Base-by-base conservation (phyloP, 495 filamentous ascomycete genomes). In the Podospora tetraspora region DNA sequence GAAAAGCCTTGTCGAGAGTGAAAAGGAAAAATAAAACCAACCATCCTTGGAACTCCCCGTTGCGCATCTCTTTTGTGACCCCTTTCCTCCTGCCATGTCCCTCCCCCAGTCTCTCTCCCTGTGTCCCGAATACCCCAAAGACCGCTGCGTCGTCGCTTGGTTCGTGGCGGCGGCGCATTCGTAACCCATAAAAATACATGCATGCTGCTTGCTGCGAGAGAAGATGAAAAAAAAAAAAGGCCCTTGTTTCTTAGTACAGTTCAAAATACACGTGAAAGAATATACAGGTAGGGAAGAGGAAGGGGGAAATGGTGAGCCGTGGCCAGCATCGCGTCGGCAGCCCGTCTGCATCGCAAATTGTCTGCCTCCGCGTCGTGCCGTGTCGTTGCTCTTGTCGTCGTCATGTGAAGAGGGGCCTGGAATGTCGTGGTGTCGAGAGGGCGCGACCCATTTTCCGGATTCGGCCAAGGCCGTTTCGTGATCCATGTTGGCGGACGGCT, bases 131-230 rank as follows among this genome's bases (percentile, higher is more conserved):
- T 52, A 52, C 43, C 43, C 37, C 16, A 52, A 8, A 52, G 37
- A 4, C 43, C 43, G 43, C 19, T n/a, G 43, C 43, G 19, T 25
- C 32, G 57, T 34, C 11, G 27, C 58, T 69, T 37, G 59, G 27
- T 64, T 69, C 63, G 68, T 66, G 60, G 63, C 43, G 60, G 63
- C 43, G 43, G 43, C 16, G 43, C 43, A 52, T 19, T 52, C 43
- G 43, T 52, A 52, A n/a, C 43, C 43, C 24, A 23, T 59, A 65
- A 43, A 69, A 63, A 27, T 70, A 70, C 68, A 70, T 43, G 24
- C 68, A 66, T 66, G 62, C 52, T 58, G 16, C 29, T 25, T 27
- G 13, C 27, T 21, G 24, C 52, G n/a, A 57, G 37, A 61, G 9
- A 10, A 43, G 56, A 25, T 32, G 30, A 32, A 69, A 21, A 4